A percentile compares a stretch with the other conserved stretches of the same genome.
Conservation (phyloP, 176 grass and related monocot species). For the Musa troglodytarum region DNA sequence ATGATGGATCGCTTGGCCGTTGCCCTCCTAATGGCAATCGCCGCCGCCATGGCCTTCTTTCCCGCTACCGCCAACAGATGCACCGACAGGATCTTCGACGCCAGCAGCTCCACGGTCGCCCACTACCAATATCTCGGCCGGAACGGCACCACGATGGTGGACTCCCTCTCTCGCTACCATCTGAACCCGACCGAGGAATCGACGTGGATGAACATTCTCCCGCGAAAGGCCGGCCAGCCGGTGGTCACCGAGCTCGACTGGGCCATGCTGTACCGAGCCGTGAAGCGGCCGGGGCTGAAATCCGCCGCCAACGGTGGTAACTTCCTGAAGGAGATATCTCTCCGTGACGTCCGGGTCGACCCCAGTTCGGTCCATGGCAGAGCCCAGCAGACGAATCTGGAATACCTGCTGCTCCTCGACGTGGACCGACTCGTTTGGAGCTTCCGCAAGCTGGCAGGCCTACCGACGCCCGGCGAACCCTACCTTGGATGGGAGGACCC, state of each 20-base stretch:
- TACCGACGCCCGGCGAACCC: conserved; percentile 38
- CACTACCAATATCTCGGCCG: too few relatives aligned
- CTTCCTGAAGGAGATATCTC: conserved; percentile 46
- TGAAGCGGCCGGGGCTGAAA: conserved; percentile 11
- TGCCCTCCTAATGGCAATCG: too few relatives aligned
- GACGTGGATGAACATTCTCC: conserved; percentile 64
- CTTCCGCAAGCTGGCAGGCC: conserved; percentile 44
- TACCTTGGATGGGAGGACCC: conserved; percentile 69
- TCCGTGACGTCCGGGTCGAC: conserved; percentile 57
- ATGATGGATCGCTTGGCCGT: too few relatives aligned
- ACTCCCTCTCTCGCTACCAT: conserved; percentile 41
- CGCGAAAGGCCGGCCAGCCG: conserved; percentile 16
- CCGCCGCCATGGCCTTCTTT: too few relatives aligned
- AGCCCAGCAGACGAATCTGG: conserved; percentile 63
- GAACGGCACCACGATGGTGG: conserved; percentile 25
- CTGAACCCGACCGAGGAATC: conserved; percentile 52
- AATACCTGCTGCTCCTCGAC: conserved; percentile 74
- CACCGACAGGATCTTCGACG: too few relatives aligned
- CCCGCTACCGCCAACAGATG: too few relatives aligned
- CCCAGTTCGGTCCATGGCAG: conserved; percentile 40
- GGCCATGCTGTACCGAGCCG: conserved; percentile 57
- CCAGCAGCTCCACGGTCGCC: too few relatives aligned
- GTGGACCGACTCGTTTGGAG: conserved; percentile 61
- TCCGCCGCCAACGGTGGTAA: background rate
- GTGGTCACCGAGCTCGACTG: conserved; percentile 48